A percentile compares a stretch with the other conserved stretches of the same genome.
Conservation (phyloP, 1,284 basidiomycete genomes). For the Trichosporon asahii region DNA sequence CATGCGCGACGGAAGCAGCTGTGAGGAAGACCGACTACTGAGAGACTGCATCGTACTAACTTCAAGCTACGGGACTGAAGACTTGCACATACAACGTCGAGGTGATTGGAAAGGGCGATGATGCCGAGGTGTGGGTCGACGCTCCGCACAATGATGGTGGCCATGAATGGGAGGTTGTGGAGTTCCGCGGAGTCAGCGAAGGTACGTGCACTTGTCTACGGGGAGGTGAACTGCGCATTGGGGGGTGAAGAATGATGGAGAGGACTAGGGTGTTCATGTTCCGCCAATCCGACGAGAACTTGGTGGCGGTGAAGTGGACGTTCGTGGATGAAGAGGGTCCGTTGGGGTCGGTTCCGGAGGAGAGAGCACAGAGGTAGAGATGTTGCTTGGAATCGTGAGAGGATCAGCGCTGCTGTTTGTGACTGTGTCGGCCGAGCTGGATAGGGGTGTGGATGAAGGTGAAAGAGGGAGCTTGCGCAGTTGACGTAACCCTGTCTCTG, state of each 20-base stretch:
- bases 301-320: too few relatives aligned
- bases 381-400: too few relatives aligned
- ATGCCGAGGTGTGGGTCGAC: conserved; percentile 63
- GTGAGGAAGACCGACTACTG: conserved; percentile 61
- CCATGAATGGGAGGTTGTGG: conserved; percentile 64
- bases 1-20: conserved; percentile 43
- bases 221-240: background rate
- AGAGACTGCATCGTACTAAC: conserved; percentile 54
- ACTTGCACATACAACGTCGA: conserved; percentile 74
- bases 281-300: too few relatives aligned
- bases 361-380: too few relatives aligned
- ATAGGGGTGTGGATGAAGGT: too few relatives aligned
- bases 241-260: background rate
- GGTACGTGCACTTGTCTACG: conserved; percentile 52
- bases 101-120: conserved; percentile 53
- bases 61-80: conserved; percentile 63
- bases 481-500: too few relatives aligned
- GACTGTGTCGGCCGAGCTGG: too few relatives aligned
- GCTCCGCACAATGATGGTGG: conserved; percentile 56
- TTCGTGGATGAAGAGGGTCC: too few relatives aligned
- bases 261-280: too few relatives aligned
- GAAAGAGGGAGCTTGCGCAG: too few relatives aligned
- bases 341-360: too few relatives aligned
- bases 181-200: conserved; percentile 76
- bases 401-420: too few relatives aligned